Conservation (phyloP, 768 basidiomycete genomes). For the Hirschioporus abietinus region DNA sequence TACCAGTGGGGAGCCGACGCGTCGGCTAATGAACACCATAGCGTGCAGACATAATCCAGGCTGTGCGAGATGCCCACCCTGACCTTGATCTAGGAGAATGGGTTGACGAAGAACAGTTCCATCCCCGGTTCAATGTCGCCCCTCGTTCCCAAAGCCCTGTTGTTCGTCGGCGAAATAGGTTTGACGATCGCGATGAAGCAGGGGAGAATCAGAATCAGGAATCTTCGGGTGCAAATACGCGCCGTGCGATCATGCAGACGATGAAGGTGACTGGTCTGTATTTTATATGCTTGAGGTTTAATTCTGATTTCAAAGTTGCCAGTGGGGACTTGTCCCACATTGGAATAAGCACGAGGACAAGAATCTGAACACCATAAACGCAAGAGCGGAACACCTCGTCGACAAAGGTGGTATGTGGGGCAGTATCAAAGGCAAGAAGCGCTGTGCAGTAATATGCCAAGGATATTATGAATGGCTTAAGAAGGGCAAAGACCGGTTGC, state of each 20-base stretch:
- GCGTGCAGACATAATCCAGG: background rate
- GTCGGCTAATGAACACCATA: background rate
- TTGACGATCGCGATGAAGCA: constrained; percentile 12
- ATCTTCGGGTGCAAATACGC: background rate
- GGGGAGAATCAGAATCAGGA: constrained; percentile 8
- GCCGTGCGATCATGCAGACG: constrained; percentile 54
- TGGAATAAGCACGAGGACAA: constrained; percentile 76
- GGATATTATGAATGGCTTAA: constrained; percentile 96
- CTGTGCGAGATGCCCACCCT: constrained; percentile 4
- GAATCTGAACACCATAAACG: constrained; percentile 82
- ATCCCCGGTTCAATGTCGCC: constrained; percentile 75
- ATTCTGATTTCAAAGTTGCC: background rate
- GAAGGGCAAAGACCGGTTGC: constrained; percentile 72
- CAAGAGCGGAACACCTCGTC: constrained; percentile 75
- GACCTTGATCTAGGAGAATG: constrained; percentile 48
- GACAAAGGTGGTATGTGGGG: constrained; percentile 83
- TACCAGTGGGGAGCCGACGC: background rate
- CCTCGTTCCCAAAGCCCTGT: constrained; percentile 78
- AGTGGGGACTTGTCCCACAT: constrained; percentile 84
- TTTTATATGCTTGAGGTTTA: constrained; percentile 5
- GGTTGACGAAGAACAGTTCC: constrained; percentile 52
- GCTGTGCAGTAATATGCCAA: constrained; percentile 81
- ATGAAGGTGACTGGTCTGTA: constrained; percentile 41
- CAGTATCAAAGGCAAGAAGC: constrained; percentile 70
- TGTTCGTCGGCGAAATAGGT: constrained; percentile 43